Conservation (phyloP, 768 basidiomycete species). For the Termitomyces sp. region DNA sequence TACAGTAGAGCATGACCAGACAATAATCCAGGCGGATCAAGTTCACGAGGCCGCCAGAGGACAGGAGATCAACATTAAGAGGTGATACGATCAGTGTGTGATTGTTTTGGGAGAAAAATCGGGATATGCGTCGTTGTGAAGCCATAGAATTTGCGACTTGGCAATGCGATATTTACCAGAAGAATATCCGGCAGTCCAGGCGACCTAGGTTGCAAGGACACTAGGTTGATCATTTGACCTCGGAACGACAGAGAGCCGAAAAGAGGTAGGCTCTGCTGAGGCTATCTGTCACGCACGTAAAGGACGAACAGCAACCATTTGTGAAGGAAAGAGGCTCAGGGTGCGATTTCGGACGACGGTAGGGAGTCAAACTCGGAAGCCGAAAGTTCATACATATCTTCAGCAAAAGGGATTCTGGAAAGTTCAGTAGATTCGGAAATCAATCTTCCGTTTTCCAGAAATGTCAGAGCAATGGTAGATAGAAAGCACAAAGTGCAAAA, state of each 20-base stretch:
- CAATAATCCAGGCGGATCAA: background rate
- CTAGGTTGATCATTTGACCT: background rate
- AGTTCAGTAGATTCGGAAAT: background rate
- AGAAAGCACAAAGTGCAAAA: background rate
- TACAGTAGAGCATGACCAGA: background rate
- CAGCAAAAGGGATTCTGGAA: background rate
- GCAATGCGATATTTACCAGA: constrained; percentile 13
- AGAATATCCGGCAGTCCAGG: constrained; percentile 5
- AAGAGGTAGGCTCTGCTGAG: too few species aligned
- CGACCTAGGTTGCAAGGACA: background rate
- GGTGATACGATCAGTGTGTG: background rate
- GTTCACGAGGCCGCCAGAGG: constrained; percentile 1
- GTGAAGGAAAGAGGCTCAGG: background rate
- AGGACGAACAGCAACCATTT: background rate
- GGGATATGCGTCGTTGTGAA: constrained; percentile 1
- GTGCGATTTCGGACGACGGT: too few species aligned
- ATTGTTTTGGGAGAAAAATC: constrained; percentile 13
- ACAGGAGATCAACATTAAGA: background rate
- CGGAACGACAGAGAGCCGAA: background rate
- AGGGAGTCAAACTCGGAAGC: background rate
- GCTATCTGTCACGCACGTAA: too few species aligned
- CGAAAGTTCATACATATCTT: background rate
- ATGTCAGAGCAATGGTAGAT: background rate
- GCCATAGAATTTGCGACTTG: background rate
- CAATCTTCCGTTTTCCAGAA: background rate